A percentile compares a stretch with the other conserved stretches of the same genome.
Conservation (phyloP, 23 red algal species). For the Gracilaria domingensis region DNA sequence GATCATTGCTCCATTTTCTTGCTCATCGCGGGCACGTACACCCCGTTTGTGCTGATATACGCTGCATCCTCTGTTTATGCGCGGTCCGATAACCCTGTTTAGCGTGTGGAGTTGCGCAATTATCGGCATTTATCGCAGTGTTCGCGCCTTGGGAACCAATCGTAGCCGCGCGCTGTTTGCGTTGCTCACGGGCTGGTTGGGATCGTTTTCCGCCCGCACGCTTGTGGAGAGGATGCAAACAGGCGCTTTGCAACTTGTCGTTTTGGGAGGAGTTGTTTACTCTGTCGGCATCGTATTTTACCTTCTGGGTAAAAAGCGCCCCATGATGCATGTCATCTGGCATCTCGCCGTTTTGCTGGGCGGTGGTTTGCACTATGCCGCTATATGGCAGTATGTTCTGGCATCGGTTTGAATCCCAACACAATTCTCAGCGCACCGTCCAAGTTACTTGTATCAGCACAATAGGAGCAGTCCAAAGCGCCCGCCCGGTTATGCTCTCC, state of each 20-base stretch:
- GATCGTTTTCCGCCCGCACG: slow-evolving; percentile 34
- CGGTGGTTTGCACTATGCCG: slow-evolving; percentile 63
- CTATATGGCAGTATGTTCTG: slow-evolving; percentile 68
- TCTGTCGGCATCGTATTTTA: slow-evolving; percentile 84
- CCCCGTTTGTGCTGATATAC: slow-evolving; percentile 79
- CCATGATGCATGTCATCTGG: slow-evolving; percentile 82
- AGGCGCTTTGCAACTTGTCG: slow-evolving; percentile 36
- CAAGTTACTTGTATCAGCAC: too few species aligned
- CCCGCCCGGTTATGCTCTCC: too few species aligned
- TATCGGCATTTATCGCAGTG: slow-evolving; percentile 57
- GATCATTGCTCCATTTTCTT: slow-evolving; percentile 93
- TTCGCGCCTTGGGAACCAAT: slow-evolving; percentile 28
- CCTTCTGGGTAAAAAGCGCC: slow-evolving; percentile 62
- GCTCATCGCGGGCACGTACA: slow-evolving; percentile 89
- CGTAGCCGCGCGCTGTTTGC: slow-evolving; percentile 53
- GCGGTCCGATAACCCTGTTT: slow-evolving; percentile 51
- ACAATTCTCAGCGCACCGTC: too few species aligned
- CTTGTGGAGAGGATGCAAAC: slow-evolving; percentile 66
- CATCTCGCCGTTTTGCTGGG: slow-evolving; percentile 79
- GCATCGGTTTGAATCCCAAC: neutral
- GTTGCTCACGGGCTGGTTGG: slow-evolving; percentile 81
- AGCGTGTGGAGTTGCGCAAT: slow-evolving; percentile 77
- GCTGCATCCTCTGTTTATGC: slow-evolving; percentile 8
- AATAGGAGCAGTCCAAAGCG: too few species aligned
- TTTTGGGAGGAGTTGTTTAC: slow-evolving; percentile 80